A percentile compares a stretch with the other conserved stretches of the same genome.
These are phyloP conservation scores for Eimeria necatrix DNA, from an alignment of 169 alveolate genomes.

Conservation along the genomic window DNA sequence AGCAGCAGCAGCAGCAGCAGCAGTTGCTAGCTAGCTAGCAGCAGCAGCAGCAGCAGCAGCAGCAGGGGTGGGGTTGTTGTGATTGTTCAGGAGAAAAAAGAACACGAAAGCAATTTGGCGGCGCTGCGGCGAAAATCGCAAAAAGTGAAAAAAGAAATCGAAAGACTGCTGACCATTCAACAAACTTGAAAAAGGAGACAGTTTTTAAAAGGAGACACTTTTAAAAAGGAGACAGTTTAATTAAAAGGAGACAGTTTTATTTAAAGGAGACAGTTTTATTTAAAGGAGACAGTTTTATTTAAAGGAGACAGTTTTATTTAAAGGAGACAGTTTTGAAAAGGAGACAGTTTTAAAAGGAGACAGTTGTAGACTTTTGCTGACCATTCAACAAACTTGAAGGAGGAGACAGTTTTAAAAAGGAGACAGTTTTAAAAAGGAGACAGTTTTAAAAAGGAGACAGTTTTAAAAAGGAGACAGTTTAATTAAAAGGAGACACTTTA, in stretches of 20 bases:
- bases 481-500: too few relatives aligned
- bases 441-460: too few relatives aligned
- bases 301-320: too few relatives aligned
- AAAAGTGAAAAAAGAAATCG: constrained; percentile 60
- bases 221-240: background rate
- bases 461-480: too few relatives aligned
- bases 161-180: constrained; percentile 43
- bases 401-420: too few relatives aligned
- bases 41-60: background rate
- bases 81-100: constrained; percentile 70
- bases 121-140: constrained; percentile 67
- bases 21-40: background rate
- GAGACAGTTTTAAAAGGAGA: background rate
- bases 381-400: background rate
- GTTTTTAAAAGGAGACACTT: too few relatives aligned
- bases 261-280: background rate
- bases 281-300: background rate
- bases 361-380: constrained; percentile 38
- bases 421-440: too few relatives aligned
- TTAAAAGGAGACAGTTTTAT: background rate
- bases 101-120: constrained; percentile 36
- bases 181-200: background rate
- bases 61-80: background rate
- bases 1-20: constrained; percentile 77
- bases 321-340: background rate